Percentiles rank a stretch among this genome's conserved stretches.
Evolutionary conservation across 441 rosid species (phyloP).

Genomic region (Mallotus repandus): DNA sequence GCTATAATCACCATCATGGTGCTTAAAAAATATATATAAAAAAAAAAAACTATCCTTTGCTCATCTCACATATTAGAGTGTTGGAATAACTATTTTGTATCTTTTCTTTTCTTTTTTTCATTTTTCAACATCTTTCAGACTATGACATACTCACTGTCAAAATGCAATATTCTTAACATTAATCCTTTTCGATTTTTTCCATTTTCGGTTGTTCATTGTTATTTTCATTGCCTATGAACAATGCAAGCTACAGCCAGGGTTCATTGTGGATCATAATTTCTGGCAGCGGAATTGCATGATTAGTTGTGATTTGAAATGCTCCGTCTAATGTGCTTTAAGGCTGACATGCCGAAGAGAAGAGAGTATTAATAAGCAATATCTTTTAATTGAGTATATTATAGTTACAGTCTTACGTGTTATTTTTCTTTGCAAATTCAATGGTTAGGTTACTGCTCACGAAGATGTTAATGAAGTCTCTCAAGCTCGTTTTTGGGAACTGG

Average conservation of each 20-base stretch:
- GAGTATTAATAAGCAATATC: background rate
- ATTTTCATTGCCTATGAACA: too few species aligned
- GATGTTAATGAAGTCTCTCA: constrained; percentile 71
- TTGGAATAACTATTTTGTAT: background rate
- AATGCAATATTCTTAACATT: background rate
- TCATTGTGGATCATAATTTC: background rate
- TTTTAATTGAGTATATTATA: background rate
- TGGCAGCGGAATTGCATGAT: background rate
- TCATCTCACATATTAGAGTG: background rate
- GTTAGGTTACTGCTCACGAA: constrained; percentile 65
- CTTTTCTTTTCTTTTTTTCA: background rate
- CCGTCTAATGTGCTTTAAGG: background rate
- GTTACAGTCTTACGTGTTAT: background rate
- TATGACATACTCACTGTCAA: background rate
- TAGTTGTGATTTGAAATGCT: background rate
- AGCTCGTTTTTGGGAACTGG: constrained; percentile 82
- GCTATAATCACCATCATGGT: background rate
- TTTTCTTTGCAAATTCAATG: constrained; percentile 8
- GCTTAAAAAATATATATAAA: background rate
- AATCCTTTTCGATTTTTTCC: background rate
- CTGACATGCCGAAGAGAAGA: background rate
- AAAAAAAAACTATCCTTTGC: background rate
- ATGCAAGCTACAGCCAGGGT: too few species aligned
- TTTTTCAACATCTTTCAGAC: background rate
- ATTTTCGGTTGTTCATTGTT: background rate